Evolutionary conservation across 2,329 filamentous ascomycete species (phyloP).

Genomic region (Diaporthe velutina): DNA sequence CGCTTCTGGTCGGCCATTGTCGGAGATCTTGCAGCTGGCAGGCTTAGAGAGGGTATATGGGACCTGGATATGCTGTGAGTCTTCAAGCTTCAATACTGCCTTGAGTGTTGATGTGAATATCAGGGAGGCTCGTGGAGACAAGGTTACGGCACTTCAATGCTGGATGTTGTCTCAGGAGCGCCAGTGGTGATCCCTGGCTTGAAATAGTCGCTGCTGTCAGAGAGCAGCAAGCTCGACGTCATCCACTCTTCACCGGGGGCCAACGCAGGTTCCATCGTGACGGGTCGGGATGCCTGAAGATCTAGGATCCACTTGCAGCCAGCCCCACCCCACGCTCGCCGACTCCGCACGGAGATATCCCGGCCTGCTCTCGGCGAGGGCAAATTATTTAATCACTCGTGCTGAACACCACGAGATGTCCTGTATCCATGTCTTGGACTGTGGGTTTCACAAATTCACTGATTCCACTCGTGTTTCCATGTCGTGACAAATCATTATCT

Average conservation of each 20-base stretch:
- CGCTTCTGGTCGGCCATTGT: conserved; percentile 38
- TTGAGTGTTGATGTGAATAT: not conserved
- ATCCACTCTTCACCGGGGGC: not conserved
- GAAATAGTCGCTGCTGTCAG: conserved; percentile 12
- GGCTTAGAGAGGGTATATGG: not conserved
- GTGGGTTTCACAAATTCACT: not conserved
- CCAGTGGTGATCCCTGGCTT: not conserved
- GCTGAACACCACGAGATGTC: not conserved
- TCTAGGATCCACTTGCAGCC: not conserved
- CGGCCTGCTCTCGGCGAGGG: conserved; percentile 19
- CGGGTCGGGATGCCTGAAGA: conserved; percentile 21
- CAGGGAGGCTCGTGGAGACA: not conserved
- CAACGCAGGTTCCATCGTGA: conserved; percentile 12
- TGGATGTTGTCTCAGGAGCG: not conserved
- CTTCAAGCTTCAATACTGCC: not conserved
- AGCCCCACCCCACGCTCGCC: conserved; percentile 1
- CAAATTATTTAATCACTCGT: not conserved
- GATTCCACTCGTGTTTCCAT: not conserved
- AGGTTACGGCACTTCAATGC: not conserved
- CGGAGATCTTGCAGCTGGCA: conserved; percentile 35
- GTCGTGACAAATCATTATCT: conserved; percentile 22
- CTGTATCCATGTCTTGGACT: not conserved
- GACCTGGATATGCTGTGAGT: not conserved
- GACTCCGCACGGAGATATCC: conserved; percentile 31
- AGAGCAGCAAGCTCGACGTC: conserved; percentile 20